These are phyloP conservation scores for Pseudocercospora eumusae DNA, from an alignment of 2,329 filamentous ascomycete species.

Conservation along the genomic window DNA sequence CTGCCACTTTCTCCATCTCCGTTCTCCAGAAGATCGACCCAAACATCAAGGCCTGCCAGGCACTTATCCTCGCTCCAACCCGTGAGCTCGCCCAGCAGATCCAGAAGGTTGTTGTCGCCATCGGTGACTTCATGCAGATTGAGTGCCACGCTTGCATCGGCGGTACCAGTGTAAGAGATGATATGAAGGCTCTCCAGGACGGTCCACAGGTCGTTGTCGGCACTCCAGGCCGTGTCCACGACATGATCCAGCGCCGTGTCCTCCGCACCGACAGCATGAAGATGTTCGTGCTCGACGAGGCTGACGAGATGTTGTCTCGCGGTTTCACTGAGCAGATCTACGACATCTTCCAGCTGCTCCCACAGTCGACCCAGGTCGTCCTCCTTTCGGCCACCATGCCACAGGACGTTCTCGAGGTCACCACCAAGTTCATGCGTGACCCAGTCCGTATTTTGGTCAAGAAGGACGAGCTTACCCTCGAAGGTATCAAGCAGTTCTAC, in stretches of 20 bases:
- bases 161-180: slow-evolving; percentile 95
- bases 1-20: slow-evolving; percentile 98
- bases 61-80: slow-evolving; percentile 94
- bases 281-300: slow-evolving; percentile 99
- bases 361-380: slow-evolving; percentile 97
- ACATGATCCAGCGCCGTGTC: slow-evolving; percentile 99
- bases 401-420: slow-evolving; percentile 98
- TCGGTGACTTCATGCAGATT: slow-evolving; percentile 99
- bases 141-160: slow-evolving; percentile 99
- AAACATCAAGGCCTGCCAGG: slow-evolving; percentile 94
- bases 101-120: slow-evolving; percentile 97
- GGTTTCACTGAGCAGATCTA: slow-evolving; percentile 99
- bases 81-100: slow-evolving; percentile 99
- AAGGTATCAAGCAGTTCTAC: slow-evolving; percentile 99
- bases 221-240: slow-evolving; percentile 96
- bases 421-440: slow-evolving; percentile 99
- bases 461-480: slow-evolving; percentile 98
- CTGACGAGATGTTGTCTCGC: slow-evolving; percentile 98
- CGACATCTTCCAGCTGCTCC: slow-evolving; percentile 99
- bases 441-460: slow-evolving; percentile 98
- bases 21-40: slow-evolving; percentile 98
- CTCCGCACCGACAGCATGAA: slow-evolving; percentile 98
- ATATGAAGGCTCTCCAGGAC: slow-evolving; percentile 96
- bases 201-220: slow-evolving; percentile 97
- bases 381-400: slow-evolving; percentile 98